A percentile compares a stretch with the other conserved stretches of the same genome.
These are phyloP conservation scores for Sporothrix humicola DNA, from an alignment of 2,329 filamentous ascomycete species.

Conservation along the genomic window DNA sequence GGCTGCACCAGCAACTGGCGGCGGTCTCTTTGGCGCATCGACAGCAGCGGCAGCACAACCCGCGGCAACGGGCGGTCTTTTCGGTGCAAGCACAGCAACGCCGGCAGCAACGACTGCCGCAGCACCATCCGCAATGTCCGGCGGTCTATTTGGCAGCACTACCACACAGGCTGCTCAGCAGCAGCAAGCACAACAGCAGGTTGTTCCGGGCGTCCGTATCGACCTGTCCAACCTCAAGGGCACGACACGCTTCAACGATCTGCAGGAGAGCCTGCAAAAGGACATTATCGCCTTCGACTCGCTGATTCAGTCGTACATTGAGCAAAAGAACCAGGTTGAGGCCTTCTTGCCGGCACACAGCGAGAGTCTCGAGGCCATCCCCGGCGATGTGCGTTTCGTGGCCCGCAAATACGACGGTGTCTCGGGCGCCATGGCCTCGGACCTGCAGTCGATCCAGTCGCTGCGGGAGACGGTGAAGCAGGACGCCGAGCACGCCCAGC, in stretches of 20 bases:
- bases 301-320: conserved; percentile 79
- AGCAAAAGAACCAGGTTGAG: conserved; percentile 76
- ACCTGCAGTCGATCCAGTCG: conserved; percentile 51
- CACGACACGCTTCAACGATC: conserved; percentile 90
- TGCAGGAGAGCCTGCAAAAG: conserved; percentile 79
- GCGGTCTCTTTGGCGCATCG: conserved; percentile 39
- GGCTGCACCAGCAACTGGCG: conserved; percentile 35
- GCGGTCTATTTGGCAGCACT: conserved; percentile 31
- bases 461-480: conserved; percentile 50
- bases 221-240: conserved; percentile 78
- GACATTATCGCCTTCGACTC: conserved; percentile 79
- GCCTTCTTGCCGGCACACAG: conserved; percentile 66
- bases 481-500: conserved; percentile 51
- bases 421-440: conserved; percentile 48
- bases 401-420: conserved; percentile 54
- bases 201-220: conserved; percentile 75
- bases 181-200: conserved; percentile 57
- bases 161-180: conserved; percentile 45
- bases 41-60: conserved; percentile 38
- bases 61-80: conserved; percentile 38
- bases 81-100: conserved; percentile 28
- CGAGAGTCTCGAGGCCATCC: conserved; percentile 47
- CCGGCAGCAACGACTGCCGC: not conserved
- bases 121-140: conserved; percentile 20
- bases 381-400: conserved; percentile 53